Conservation (phyloP, 768 basidiomycete genomes). For the Leccinum subtestaceum region DNA sequence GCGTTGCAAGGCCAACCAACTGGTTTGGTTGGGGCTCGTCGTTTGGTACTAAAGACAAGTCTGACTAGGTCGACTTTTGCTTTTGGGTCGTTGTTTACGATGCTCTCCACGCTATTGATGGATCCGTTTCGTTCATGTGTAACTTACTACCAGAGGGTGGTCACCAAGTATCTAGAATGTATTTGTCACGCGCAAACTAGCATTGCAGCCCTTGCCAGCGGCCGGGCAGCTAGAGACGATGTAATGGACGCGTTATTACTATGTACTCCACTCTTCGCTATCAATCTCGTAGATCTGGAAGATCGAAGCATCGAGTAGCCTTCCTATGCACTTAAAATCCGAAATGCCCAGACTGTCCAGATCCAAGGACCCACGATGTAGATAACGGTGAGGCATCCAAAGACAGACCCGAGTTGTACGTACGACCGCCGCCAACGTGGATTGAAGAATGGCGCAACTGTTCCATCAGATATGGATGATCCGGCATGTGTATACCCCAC, state of each 20-base stretch:
- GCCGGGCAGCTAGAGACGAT: neutral
- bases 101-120: neutral
- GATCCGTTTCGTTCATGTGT: neutral
- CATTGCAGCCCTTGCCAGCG: neutral
- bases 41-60: constrained; percentile 18
- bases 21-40: constrained; percentile 36
- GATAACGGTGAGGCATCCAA: neutral
- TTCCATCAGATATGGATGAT: neutral
- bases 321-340: neutral
- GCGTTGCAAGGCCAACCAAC: constrained; percentile 31
- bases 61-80: constrained; percentile 11
- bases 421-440: neutral
- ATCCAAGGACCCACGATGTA: no score
- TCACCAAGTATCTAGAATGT: constrained; percentile 9
- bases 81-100: neutral
- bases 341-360: neutral
- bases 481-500: neutral
- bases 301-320: no score
- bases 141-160: neutral
- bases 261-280: neutral
- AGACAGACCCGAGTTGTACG: neutral
- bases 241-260: neutral
- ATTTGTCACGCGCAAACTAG: neutral
- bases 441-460: neutral
- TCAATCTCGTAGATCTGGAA: neutral